A percentile compares a stretch with the other conserved stretches of the same genome.
These are phyloP conservation scores for Metschnikowia cubensis DNA, from an alignment of 805 yeast species.

Conservation along the genomic window DNA sequence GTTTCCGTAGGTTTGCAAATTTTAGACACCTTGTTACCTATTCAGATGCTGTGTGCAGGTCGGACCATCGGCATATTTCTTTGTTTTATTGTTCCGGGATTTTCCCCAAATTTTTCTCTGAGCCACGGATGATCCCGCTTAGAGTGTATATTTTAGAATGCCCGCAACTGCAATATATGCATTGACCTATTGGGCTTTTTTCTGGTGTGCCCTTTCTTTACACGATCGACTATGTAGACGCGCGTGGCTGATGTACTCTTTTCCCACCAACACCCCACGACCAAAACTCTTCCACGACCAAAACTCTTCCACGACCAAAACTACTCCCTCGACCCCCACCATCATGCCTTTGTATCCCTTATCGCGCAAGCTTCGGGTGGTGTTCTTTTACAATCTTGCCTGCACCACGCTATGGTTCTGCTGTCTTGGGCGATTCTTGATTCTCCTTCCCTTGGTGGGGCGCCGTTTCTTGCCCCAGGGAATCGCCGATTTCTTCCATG, in stretches of 20 bases:
- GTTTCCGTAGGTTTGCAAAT: background rate
- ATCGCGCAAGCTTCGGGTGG: conserved; percentile 26
- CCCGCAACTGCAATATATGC: no score
- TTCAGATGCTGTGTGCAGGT: background rate
- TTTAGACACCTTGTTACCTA: background rate
- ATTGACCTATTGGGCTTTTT: background rate
- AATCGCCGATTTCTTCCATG: conserved; percentile 59
- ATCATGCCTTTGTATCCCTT: conserved; percentile 37
- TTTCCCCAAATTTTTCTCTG: no score
- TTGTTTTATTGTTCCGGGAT: background rate
- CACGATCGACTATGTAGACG: background rate
- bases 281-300: no score
- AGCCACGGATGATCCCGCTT: no score
- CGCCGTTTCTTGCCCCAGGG: conserved; percentile 65
- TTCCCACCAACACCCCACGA: background rate
- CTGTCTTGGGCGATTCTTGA: conserved; percentile 44
- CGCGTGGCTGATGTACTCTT: background rate
- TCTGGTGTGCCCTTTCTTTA: background rate
- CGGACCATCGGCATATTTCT: background rate
- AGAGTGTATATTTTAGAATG: no score
- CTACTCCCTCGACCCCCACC: no score
- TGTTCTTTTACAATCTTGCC: conserved; percentile 33
- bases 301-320: no score
- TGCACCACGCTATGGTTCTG: conserved; percentile 46
- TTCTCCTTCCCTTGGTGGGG: conserved; percentile 63